Evolutionary conservation across 345 rosid species (phyloP), one percentile per base, ranked within the genome.

Genomic region (Abelmoschus esculentus): DNA sequence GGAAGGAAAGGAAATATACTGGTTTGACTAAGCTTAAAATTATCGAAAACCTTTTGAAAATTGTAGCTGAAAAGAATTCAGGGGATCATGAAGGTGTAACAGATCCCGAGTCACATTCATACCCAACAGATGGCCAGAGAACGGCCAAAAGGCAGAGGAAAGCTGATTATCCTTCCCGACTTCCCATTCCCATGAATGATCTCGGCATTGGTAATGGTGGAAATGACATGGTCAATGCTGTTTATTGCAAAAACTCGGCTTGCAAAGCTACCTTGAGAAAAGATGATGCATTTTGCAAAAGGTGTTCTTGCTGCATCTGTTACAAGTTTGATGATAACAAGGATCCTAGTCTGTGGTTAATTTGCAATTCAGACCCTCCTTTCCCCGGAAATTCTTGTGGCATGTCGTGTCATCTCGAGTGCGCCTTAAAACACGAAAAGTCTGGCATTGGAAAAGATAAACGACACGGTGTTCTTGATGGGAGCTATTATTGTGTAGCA

Each of bases 261-360:
- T 95, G 99, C 80, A 85, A 83, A 73, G 97, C 97, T 58, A 85
- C 76, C 19, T 69, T 95, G 52, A 86, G 75, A 75, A 79, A 63
- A 66, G 90, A 79, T 4, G 91, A 84, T 73, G 64, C 67, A 22
- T 91, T 88, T 77, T 95, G 99, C 75, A 95, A 81, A 78, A 82
- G 97, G 75, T 95, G 99, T 80, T 90, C 96, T 1, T 95, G 99
- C 69, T 91, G 97, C 76, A 82, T 91, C 26, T 95, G 99, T 76
- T 80, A 66, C 28, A 82, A 74, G 72, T 95, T 86, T 72, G 99
- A 91, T 73, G 98, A 95, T 82, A 89, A 89, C 57, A 95, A 95
- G 82, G 99, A 91, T 78, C 96, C 96, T 59, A 95, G 98, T 76
- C 79, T 95, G 54, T 95, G 99, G 99, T 72, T 91, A 58, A 81